phyloP scores from a whole-genome alignment of 495 filamentous ascomycete species.

The Aspergillus taichungensis region DNA sequence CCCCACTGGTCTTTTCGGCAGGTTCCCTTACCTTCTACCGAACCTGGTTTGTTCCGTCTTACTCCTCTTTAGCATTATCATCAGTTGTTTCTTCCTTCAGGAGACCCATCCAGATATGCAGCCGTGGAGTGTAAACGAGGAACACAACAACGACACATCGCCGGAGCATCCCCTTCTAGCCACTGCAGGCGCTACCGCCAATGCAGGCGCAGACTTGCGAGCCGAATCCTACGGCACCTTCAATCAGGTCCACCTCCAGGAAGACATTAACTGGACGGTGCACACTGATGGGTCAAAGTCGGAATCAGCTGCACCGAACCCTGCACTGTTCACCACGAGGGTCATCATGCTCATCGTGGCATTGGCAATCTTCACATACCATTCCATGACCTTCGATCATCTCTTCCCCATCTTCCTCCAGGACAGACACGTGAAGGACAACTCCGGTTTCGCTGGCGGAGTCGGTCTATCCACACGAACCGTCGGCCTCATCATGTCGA shows the following conservation, averaged over 20 bases:
- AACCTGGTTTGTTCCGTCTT: conserved; percentile 68
- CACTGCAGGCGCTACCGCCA: conserved; percentile 59
- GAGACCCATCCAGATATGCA: conserved; percentile 80
- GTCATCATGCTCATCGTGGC: conserved; percentile 63
- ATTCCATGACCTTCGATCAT: conserved; percentile 82
- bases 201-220: conserved; percentile 60
- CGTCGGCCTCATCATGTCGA: conserved; percentile 69
- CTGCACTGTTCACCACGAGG: conserved; percentile 52
- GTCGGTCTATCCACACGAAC: conserved; percentile 63
- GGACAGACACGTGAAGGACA: conserved; percentile 42
- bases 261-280: conserved; percentile 41
- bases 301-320: conserved; percentile 19
- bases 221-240: conserved; percentile 75
- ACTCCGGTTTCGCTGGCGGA: conserved; percentile 57
- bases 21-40: conserved; percentile 73
- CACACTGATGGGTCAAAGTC: conserved; percentile 37
- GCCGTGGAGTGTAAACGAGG: conserved; percentile 41
- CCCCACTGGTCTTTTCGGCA: conserved; percentile 54
- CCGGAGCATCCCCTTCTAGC: conserved; percentile 64
- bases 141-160: conserved; percentile 38
- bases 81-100: conserved; percentile 63
- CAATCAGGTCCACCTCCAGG: conserved; percentile 44
- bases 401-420: conserved; percentile 79
- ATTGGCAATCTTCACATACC: conserved; percentile 76
- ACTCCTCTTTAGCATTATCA: conserved; percentile 62